Conservation (phyloP, 108 stramenopile species). For the Heterococcus sp. region DNA sequence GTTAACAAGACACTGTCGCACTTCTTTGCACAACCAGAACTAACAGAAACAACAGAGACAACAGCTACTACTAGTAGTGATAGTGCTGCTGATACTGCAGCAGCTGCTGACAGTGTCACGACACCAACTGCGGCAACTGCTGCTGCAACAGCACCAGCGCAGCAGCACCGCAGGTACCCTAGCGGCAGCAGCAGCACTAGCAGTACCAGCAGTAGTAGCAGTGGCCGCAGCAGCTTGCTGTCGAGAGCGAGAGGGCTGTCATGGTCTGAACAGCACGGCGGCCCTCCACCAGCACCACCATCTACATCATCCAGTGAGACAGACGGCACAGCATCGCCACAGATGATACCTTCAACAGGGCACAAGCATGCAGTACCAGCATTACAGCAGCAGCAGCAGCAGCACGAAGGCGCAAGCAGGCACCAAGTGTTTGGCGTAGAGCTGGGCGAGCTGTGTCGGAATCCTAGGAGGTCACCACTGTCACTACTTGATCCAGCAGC, state of each 20-base stretch:
- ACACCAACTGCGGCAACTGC: too few relatives aligned
- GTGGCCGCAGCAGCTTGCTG: neutral
- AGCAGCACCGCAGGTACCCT: too few relatives aligned
- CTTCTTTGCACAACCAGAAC: too few relatives aligned
- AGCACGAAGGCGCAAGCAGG: neutral
- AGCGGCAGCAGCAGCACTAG: too few relatives aligned
- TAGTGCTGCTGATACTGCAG: too few relatives aligned
- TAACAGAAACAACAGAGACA: too few relatives aligned
- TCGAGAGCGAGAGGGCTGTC: neutral
- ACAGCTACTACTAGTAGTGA: too few relatives aligned
- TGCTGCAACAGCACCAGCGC: too few relatives aligned
- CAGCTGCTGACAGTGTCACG: too few relatives aligned
- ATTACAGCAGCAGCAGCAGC: neutral
- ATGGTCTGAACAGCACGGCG: neutral
- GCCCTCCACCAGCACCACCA: neutral
- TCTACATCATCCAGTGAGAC: neutral
- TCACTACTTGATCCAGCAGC: neutral
- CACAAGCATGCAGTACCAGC: neutral
- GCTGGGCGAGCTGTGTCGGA: neutral
- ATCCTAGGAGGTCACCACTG: neutral
- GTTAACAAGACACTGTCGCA: too few relatives aligned
- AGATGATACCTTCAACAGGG: neutral
- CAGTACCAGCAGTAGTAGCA: neutral
- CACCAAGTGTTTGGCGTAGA: neutral
- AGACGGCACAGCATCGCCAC: neutral